phyloP scores from a whole-genome alignment of 2,329 filamentous ascomycete species.

The Trichoderma asperellum region DNA sequence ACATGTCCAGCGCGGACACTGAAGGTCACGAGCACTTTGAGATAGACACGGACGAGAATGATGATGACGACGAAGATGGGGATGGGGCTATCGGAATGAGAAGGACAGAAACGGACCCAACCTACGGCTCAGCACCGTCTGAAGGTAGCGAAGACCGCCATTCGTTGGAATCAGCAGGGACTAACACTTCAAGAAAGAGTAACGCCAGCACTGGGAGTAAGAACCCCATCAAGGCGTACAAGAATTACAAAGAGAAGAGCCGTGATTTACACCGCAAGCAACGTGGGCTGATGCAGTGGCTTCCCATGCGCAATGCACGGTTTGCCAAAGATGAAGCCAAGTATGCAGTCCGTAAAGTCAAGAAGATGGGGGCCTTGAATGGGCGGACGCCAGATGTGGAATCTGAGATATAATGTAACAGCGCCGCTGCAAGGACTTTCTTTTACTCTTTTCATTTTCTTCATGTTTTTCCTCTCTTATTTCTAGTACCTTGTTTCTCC shows the following conservation, averaged over 20 bases:
- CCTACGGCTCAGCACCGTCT: constrained; percentile 33
- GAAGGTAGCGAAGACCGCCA: constrained; percentile 38
- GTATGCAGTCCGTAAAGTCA: constrained; percentile 75
- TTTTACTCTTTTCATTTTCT: background rate
- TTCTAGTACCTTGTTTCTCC: background rate
- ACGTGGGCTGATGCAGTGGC: constrained; percentile 93
- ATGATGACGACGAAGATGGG: constrained; percentile 37
- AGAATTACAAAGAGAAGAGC: constrained; percentile 68
- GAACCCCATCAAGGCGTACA: constrained; percentile 61
- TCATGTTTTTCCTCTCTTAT: background rate
- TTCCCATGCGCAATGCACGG: constrained; percentile 78
- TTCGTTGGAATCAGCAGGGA: constrained; percentile 47
- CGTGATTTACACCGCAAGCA: constrained; percentile 83
- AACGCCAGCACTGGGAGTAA: constrained; percentile 45
- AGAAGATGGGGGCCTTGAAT: constrained; percentile 74
- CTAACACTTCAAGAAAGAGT: constrained; percentile 37
- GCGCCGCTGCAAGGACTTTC: constrained; percentile 19
- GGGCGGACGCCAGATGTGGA: constrained; percentile 88
- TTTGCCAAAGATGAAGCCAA: constrained; percentile 89
- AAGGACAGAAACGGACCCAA: constrained; percentile 51
- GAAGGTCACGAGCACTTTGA: constrained; percentile 49
- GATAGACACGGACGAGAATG: constrained; percentile 39
- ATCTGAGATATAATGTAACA: constrained; percentile 62
- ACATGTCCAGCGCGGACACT: constrained; percentile 39
- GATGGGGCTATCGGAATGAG: constrained; percentile 62